Base-by-base conservation (phyloP, 495 filamentous ascomycete species). In the Acidiella bohemica region DNA sequence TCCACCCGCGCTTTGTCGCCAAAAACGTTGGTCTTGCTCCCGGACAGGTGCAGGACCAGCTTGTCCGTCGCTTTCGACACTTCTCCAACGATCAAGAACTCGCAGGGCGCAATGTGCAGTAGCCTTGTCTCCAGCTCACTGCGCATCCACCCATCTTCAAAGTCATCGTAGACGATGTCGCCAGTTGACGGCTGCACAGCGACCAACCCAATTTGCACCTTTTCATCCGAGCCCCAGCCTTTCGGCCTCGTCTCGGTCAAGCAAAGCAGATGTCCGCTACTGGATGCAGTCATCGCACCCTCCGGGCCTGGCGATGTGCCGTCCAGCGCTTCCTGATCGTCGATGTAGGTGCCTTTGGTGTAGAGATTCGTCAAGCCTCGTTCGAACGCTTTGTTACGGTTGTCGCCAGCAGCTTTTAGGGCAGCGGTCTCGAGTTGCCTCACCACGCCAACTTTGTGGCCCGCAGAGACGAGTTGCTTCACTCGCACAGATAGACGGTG, bases 401-500 rank as follows among this genome's bases (percentile, higher is more conserved):
- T 99, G 58, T 95, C 86, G 5, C 90, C 92, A 6, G 77, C 90
- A 25, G 92, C 92, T 56, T 99, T 99, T 42, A 99, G 64, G 0
- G 90, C 90, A n/a, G 90, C 90, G 0, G 90, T 99, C 60, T 99
- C 90, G n/a, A 93, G 65, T 60, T 99, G 90, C 14, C 92, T 70
- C 1, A 99, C 90, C 7, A 99, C 78, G 11, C 90, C 90, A 32
- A 99, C 87, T 55, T 99, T 99, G 56, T 95, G 79, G 4, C 90
- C 90, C 0, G 90, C 85, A 2, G 78, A 73, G 11, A 99, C 81
- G 0, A 99, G 71, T 5, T 92, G 80, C 58, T 95, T 95, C 21
- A 90, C 88, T 55, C 96, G 90, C 4, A 99, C 88, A 53, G 84
- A 83, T 12, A 99, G 64, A 28, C 92, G 75, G 51, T 93, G 92